These are phyloP conservation scores for Colletotrichum tabaci DNA, from an alignment of 2,329 filamentous ascomycete genomes.

Conservation along the genomic window DNA sequence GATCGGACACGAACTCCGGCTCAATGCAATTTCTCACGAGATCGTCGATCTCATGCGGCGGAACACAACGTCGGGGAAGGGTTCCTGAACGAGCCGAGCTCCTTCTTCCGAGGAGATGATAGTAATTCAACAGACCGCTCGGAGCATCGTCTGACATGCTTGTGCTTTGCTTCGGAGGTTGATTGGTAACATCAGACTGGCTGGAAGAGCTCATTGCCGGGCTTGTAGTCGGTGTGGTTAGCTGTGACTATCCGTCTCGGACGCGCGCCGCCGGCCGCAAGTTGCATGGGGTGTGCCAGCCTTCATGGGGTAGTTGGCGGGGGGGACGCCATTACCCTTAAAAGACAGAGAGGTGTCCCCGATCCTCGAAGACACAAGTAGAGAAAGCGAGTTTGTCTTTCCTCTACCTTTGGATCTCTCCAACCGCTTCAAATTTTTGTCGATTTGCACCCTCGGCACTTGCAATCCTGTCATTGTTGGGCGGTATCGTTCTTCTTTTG, in stretches of 20 bases:
- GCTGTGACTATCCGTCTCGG: slow-evolving; percentile 17
- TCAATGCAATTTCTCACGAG: background rate
- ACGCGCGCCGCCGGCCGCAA: slow-evolving; percentile 13
- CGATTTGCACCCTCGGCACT: background rate
- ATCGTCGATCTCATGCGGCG: slow-evolving; percentile 17
- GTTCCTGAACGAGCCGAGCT: background rate
- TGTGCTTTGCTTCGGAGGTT: background rate
- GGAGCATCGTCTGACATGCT: slow-evolving; percentile 1
- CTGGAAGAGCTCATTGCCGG: background rate
- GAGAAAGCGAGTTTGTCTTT: background rate
- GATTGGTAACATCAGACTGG: background rate
- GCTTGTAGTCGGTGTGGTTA: slow-evolving; percentile 20
- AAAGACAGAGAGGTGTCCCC: slow-evolving; percentile 24
- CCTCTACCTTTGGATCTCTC: background rate
- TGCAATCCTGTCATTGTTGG: background rate
- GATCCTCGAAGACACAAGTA: background rate
- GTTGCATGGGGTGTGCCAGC: slow-evolving; percentile 26
- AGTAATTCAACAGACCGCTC: background rate
- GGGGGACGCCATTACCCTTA: slow-evolving; percentile 10
- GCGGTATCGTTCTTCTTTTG: background rate
- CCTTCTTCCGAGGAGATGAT: slow-evolving; percentile 12
- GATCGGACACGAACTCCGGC: background rate
- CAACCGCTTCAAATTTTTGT: background rate
- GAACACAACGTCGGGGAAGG: slow-evolving; percentile 1
- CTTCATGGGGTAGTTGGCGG: background rate